phyloP scores from a whole-genome alignment of 192 early-diverging fungal species.

The Podochytrium sp. region DNA sequence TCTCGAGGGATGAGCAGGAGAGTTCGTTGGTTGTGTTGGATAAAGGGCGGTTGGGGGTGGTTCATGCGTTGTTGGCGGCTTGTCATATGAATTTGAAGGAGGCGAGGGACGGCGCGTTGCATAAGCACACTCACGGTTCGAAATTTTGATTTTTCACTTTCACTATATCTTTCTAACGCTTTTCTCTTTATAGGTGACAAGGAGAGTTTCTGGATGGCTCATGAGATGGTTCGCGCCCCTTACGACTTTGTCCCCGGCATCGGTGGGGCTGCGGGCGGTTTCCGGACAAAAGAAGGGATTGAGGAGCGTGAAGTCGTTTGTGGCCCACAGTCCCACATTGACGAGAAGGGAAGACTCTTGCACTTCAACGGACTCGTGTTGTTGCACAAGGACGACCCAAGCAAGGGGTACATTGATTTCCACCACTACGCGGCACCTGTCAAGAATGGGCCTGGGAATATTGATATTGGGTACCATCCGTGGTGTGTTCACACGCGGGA shows the following conservation, averaged over 20 bases:
- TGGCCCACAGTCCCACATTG: conserved; percentile 36
- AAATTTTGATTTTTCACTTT: neutral
- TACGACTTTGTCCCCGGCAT: conserved; percentile 40
- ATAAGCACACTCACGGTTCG: conserved; percentile 31
- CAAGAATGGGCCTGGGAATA: conserved; percentile 24
- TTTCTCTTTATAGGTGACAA: conserved; percentile 55
- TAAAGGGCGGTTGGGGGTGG: conserved; percentile 45
- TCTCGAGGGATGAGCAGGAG: conserved; percentile 63
- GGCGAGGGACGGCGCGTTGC: conserved; percentile 27
- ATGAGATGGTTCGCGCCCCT: conserved; percentile 61
- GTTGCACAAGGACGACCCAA: conserved; percentile 33
- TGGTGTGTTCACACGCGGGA: conserved; percentile 33
- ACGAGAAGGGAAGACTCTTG: conserved; percentile 25
- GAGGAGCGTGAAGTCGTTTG: conserved; percentile 31
- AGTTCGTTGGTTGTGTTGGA: conserved; percentile 69
- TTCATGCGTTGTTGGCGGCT: conserved; percentile 57
- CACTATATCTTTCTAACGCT: neutral
- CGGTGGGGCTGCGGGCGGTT: conserved; percentile 29
- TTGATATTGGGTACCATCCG: conserved; percentile 42
- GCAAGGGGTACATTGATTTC: conserved; percentile 27
- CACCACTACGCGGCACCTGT: conserved; percentile 24
- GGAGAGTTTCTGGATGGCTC: conserved; percentile 71
- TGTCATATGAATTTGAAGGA: conserved; percentile 60
- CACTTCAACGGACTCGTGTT: conserved; percentile 45
- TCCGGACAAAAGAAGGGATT: conserved; percentile 34